phyloP scores from a whole-genome alignment of 2,329 filamentous ascomycete genomes.

The Aspergillus glaucus region DNA sequence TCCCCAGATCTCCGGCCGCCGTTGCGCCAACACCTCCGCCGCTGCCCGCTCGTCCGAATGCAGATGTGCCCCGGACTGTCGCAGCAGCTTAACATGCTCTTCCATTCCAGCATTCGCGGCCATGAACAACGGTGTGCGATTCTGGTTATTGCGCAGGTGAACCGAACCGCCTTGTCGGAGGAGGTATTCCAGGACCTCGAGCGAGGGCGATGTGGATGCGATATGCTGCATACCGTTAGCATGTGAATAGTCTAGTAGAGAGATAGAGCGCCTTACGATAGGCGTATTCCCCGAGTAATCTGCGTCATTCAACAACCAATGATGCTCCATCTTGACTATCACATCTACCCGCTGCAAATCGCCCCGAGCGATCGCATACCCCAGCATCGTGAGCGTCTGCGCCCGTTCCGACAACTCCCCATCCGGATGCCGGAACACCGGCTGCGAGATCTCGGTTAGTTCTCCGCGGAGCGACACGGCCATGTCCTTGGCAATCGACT shows the following conservation, averaged over 20 bases:
- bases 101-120: conserved; percentile 51
- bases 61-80: conserved; percentile 53
- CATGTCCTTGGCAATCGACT: conserved; percentile 65
- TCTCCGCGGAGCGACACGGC: conserved; percentile 73
- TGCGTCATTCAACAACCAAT: conserved; percentile 63
- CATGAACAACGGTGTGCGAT: conserved; percentile 54
- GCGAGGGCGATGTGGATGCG: conserved; percentile 50
- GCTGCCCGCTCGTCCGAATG: conserved; percentile 51
- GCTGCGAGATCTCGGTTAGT: conserved; percentile 67
- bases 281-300: conserved; percentile 78
- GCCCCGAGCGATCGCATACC: conserved; percentile 70
- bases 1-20: conserved; percentile 37
- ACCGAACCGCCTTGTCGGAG: conserved; percentile 53
- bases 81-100: conserved; percentile 50
- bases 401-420: conserved; percentile 51
- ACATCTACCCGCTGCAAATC: conserved; percentile 60
- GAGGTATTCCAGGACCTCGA: conserved; percentile 51
- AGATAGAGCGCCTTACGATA: conserved; percentile 29
- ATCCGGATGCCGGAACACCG: conserved; percentile 69
- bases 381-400: conserved; percentile 67
- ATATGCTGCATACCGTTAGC: conserved; percentile 42
- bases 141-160: conserved; percentile 53
- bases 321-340: conserved; percentile 60
- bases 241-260: neutral
- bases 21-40: conserved; percentile 45